Base-by-base conservation (phyloP, 2,329 filamentous ascomycete genomes). In the Cadophora malorum region DNA sequence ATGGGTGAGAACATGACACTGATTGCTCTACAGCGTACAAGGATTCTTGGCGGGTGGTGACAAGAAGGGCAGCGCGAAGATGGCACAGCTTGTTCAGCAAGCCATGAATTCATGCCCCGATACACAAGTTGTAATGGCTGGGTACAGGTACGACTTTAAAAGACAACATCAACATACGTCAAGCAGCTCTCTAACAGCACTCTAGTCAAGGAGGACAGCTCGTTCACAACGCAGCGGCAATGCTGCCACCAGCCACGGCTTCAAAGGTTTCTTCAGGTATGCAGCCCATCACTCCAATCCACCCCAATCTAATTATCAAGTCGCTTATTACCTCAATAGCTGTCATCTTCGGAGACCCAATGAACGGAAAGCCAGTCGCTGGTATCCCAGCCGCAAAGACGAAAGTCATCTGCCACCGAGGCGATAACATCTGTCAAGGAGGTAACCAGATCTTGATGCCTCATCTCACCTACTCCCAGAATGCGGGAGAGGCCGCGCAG, bases 11-110 rank as follows among this genome's bases (percentile, higher is more conserved):
- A 38, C 9, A 38, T 38, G 21, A 2, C 16, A 23, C 33, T 58
- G 33, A 58, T 23, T 41, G 9, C 5, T 16, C 9, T 21, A 14
- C n/a, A 58, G 55, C 35, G 52, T 64, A 33, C 55, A 50, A 56
- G 67, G 84, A 0, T 84, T 84, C 69, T 73, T 84, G 9, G 78
- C 77, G 14, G 81, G 82, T 7, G 84, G 84, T 1, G 83, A 84
- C 69, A 71, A 74, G 4, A 74, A 66, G 10, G 84, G 84, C 9
- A 82, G 81, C 65, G 73, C 74, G 65, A 78, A 77, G 65, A 83
- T 85, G 67, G 71, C 68, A 3, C 31, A 61, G 7, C 47, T 74
- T 41, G 67, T 73, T 16, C 47, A 49, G 9, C 55, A 67, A 45
- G 65, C 71, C 6, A 52, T 71, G 41, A 66, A 65, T 5, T n/a